These are phyloP conservation scores for Termitomyces sp. DNA, from an alignment of 768 basidiomycete species.

Conservation along the genomic window DNA sequence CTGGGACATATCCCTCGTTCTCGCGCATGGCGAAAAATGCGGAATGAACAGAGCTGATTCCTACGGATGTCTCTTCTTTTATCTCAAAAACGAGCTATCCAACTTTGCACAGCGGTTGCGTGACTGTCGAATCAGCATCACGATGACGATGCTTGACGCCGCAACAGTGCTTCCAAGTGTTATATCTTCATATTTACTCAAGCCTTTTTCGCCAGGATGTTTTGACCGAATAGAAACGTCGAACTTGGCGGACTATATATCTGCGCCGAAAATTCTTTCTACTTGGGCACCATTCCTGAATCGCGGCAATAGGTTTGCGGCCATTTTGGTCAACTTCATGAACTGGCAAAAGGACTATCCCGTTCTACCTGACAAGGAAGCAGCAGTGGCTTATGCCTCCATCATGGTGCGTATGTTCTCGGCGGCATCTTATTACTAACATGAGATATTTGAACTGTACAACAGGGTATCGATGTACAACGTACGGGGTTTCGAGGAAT, in stretches of 20 bases:
- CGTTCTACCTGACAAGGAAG: conserved; percentile 1
- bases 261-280: conserved; percentile 18
- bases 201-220: conserved; percentile 20
- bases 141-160: conserved; percentile 28
- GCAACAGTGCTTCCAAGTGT: conserved; percentile 27
- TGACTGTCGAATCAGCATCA: conserved; percentile 23
- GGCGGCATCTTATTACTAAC: neutral
- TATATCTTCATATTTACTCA: conserved; percentile 21
- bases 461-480: conserved; percentile 1
- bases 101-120: conserved; percentile 26
- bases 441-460: neutral
- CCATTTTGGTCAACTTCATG: conserved; percentile 25
- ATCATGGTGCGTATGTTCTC: conserved; percentile 12
- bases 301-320: conserved; percentile 20
- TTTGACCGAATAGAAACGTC: conserved; percentile 30
- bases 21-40: conserved; percentile 26
- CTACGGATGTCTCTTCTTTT: conserved; percentile 31
- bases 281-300: conserved; percentile 29
- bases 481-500: neutral
- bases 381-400: conserved; percentile 14
- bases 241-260: conserved; percentile 21
- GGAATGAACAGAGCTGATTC: conserved; percentile 24
- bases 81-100: conserved; percentile 27
- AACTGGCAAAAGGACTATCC: conserved; percentile 21
- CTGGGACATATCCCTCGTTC: conserved; percentile 36